These are phyloP conservation scores for Rhodotorula taiwanensis DNA, from an alignment of 768 basidiomycete species.

Conservation along the genomic window DNA sequence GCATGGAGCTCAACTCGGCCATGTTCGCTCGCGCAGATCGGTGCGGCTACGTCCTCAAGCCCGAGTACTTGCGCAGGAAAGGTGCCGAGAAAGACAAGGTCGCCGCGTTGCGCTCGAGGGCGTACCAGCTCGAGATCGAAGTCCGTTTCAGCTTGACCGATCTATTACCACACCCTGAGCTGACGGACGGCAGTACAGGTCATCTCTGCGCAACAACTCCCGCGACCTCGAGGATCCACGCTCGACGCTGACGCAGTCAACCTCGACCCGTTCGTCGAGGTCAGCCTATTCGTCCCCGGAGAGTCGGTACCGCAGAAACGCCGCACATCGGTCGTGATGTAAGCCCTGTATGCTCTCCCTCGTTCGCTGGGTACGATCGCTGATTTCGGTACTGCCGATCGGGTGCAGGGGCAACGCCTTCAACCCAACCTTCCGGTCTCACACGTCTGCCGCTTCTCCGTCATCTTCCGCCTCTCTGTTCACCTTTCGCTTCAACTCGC, in stretches of 20 bases:
- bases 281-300: constrained; percentile 55
- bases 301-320: constrained; percentile 14
- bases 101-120: constrained; percentile 52
- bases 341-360: not conserved
- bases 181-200: constrained; percentile 50
- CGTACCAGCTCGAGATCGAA: constrained; percentile 60
- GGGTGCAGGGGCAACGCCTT: constrained; percentile 60
- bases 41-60: constrained; percentile 83
- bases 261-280: constrained; percentile 66
- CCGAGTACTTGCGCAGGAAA: constrained; percentile 60
- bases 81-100: constrained; percentile 52
- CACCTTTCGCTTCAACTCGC: constrained; percentile 63
- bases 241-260: constrained; percentile 45
- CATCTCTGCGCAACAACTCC: constrained; percentile 87
- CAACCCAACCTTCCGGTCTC: constrained; percentile 73
- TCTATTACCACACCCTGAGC: too few relatives aligned
- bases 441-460: constrained; percentile 46
- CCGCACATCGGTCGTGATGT: constrained; percentile 31
- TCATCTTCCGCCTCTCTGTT: constrained; percentile 43
- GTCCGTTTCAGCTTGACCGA: constrained; percentile 48
- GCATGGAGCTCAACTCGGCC: constrained; percentile 84
- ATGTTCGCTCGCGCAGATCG: constrained; percentile 92
- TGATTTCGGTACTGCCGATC: not conserved
- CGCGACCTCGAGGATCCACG: constrained; percentile 48
- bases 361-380: not conserved